Evolutionary conservation across 1,139 yeast species (phyloP).

Genomic region (Suzukiozyma palmioleophila): DNA sequence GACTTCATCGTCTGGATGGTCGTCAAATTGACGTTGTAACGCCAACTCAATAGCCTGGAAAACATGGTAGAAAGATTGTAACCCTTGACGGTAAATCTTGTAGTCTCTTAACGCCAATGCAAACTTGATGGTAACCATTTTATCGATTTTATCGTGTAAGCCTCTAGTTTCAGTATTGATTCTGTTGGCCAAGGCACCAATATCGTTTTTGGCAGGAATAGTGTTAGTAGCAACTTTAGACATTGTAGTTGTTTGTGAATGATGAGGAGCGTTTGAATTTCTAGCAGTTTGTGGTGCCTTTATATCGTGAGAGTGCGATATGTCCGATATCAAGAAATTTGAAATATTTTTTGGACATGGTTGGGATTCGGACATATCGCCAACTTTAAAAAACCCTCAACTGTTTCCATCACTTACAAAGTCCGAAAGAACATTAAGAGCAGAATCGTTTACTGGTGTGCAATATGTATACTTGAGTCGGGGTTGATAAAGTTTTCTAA

Average conservation of each 20-base stretch:
- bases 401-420: no score
- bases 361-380: no score
- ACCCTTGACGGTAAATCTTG: constrained; percentile 74
- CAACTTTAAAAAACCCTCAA: no score
- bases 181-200: constrained; percentile 80
- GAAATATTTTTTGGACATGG: no score
- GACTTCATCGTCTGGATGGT: constrained; percentile 33
- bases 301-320: no score
- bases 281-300: no score
- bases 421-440: no score
- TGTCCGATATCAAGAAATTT: no score
- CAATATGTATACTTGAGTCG: no score
- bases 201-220: constrained; percentile 67
- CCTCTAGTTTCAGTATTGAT: constrained; percentile 65
- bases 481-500: no score
- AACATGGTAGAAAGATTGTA: constrained; percentile 73
- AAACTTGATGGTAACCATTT: constrained; percentile 63
- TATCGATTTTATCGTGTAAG: constrained; percentile 66
- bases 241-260: background rate
- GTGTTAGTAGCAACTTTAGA: background rate
- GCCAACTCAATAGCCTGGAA: constrained; percentile 64
- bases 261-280: no score
- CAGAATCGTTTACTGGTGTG: no score
- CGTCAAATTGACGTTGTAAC: constrained; percentile 43
- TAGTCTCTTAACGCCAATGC: constrained; percentile 75